Base-by-base conservation (phyloP, 2,329 filamentous ascomycete genomes). In the Didymella exigua region DNA sequence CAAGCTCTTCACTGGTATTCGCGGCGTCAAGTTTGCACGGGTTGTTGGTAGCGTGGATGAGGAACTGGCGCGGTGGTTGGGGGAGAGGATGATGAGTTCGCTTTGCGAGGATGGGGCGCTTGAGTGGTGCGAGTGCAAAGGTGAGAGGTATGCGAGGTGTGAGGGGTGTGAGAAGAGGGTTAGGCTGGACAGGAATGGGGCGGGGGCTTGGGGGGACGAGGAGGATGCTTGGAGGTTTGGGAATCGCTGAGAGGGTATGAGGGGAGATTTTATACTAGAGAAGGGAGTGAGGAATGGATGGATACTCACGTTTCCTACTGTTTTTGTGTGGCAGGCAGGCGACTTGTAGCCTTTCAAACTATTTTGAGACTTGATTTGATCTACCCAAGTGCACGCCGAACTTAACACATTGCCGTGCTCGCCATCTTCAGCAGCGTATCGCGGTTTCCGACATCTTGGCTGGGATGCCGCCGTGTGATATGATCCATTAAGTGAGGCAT, bases 51-150 rank as follows among this genome's bases (percentile, higher is more conserved):
- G 77, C 72, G 65, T 77, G 31, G 71, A 79, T 23, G 62, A 72
- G 59, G 65, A 72, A 46, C 68, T 77, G 70, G 79, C 79, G 54
- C 66, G 59, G 53, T 78, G 78, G 71, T 71, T 83, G 60, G 79
- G 80, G 60, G 61, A 61, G 14, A 61, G 72, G 5, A 78, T 82
- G 72, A 80, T 77, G 78, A 65, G 36, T 53, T 61, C 60, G n/a
- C 16, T 38, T 53, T 56, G 42, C 62, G 57, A 54, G 62, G 68
- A 13, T 47, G 38, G 21, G 45, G 38, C 30, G 44, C n/a, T 30
- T n/a, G 41, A 47, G 67, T 26, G 71, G 41, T 66, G 54, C 42
- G 53, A 59, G 14, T 74, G 74, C 56, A 68, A 69, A 49, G 46
- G 54, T 13, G 45, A 58, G 46, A 43, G 65, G 61, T 55, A 68